Evolutionary conservation across 352 stramenopile species (phyloP), one percentile per base, ranked within the genome.

Genomic region (Vaucheria bursata): DNA sequence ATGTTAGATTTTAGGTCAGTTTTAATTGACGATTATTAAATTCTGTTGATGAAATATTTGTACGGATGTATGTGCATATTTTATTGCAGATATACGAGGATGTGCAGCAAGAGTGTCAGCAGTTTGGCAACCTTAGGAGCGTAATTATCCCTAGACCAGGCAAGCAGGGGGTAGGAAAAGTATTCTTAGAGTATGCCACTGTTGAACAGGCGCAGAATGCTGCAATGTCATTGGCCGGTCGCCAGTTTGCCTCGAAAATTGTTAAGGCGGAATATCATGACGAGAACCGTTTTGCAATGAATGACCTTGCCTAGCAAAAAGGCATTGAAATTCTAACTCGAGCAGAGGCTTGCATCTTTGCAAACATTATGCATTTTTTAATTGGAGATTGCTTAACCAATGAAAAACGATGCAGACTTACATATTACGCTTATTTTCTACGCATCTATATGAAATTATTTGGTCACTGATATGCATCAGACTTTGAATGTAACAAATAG

Each of bases 71-170:
- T 18, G 18, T 18, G 18, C 18, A 59, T n/a, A 29, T 18, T 18
- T 59, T n/a, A 73, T 71, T 53, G 34, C 67, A 86, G 49, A 86
- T 86, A 53, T 79, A 92, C 69, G 91, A 97, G 79, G 96, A 99
- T 84, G 97, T 99, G 68, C 89, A 92, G 79, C 91, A 94, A 64
- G 96, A 99, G 85, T 97, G 92, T 78, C 88, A 91, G 37, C 95
- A 96, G 73, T 77, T 85, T 45, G 83, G 83, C 0, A 38, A 36
- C n/a, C 74, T 86, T 0, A 1, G 75, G 34, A 74, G 35, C 35
- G 65, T 85, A 1, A 64, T 79, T 8, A 73, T 85, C 18, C 81
- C 81, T 38, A 66, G 78, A 29, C 74, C 74, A 31, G 74, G 74
- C 45, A 40, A 83, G 31, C 40, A 68, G 40, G 76, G 75, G 69